Conservation (phyloP, 768 basidiomycete genomes). For the Jaapia argillacea region DNA sequence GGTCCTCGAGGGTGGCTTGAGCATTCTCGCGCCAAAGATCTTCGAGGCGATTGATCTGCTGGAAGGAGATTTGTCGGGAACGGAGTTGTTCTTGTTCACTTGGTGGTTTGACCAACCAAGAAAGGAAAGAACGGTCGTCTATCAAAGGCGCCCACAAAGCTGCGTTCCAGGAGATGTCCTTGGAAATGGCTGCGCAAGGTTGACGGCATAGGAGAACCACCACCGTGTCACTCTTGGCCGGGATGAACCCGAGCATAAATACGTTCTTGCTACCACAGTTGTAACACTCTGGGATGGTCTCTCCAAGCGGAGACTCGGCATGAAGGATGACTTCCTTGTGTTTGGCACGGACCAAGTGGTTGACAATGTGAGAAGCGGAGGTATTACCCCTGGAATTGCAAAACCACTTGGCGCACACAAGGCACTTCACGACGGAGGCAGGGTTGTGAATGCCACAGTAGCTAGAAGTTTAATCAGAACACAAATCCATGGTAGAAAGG, state of each 20-base stretch:
- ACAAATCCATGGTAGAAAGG: slow-evolving; percentile 6
- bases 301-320: slow-evolving; percentile 89
- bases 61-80: slow-evolving; percentile 93
- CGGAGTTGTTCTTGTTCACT: slow-evolving; percentile 93
- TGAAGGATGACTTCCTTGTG: slow-evolving; percentile 98
- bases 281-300: slow-evolving; percentile 98
- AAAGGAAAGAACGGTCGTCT: slow-evolving; percentile 97
- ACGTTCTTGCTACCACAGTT: slow-evolving; percentile 99
- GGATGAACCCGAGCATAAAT: slow-evolving; percentile 98
- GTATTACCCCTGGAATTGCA: slow-evolving; percentile 98
- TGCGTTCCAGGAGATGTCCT: slow-evolving; percentile 98
- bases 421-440: slow-evolving; percentile 92
- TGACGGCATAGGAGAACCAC: slow-evolving; percentile 96
- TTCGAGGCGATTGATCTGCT: slow-evolving; percentile 94
- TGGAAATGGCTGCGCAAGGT: slow-evolving; percentile 94
- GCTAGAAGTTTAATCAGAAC: slow-evolving; percentile 29
- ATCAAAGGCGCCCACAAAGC: slow-evolving; percentile 97
- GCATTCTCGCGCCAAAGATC: slow-evolving; percentile 98
- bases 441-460: slow-evolving; percentile 99
- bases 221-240: slow-evolving; percentile 97
- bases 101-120: slow-evolving; percentile 97
- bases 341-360: slow-evolving; percentile 97
- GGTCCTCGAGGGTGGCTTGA: slow-evolving; percentile 88
- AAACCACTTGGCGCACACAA: slow-evolving; percentile 92
- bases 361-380: slow-evolving; percentile 97